Base-by-base conservation (phyloP, 1,139 yeast genomes). In the Blastobotrys malaysiensis region DNA sequence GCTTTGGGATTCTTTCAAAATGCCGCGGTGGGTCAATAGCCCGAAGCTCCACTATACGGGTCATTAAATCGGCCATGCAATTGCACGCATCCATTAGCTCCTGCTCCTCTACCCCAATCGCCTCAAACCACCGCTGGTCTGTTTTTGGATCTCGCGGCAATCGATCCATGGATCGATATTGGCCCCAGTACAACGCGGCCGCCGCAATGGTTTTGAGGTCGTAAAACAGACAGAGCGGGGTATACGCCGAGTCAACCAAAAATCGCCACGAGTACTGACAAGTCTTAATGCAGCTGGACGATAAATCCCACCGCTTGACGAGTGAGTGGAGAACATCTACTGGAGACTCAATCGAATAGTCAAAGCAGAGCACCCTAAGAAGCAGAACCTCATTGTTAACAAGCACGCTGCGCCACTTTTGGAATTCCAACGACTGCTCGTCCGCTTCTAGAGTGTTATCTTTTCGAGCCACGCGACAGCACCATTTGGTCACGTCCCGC, bases 321-420 rank as follows among this genome's bases (percentile, higher is more conserved):
- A 26, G 24, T 16, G 48, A 26, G 26, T 26, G 36, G 20, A 52
- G 44, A 18, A 58, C 51, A 44, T 66, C 68, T 57, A 77, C 79
- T 1, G 83, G 82, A 20, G 73, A 72, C 14, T 69, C 70, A 13
- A 77, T 67, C 1, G 70, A 68, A 52, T 80, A 70, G 58, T 80
- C 84, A 61, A 80, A 80, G 59, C 81, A 77, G n/a, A 78, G 61
- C 0, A 75, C 73, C 57, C 77, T 79, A 39, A 80, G 66, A 16
- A 80, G 60, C 31, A 72, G 55, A 57, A 78, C 82, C 58, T 80
- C 84, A 43, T 72, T 66, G 57, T 66, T 69, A 2, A 74, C 69
- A 24, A 80, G 70, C 5, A 70, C 65, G 57, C 77, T 80, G 48
- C 74, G 69, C 84, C 84, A 80, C 55, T 74, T 68, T 77, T 80